phyloP scores from a whole-genome alignment of 1,139 yeast species.

The Pichia sorboxylosa region DNA sequence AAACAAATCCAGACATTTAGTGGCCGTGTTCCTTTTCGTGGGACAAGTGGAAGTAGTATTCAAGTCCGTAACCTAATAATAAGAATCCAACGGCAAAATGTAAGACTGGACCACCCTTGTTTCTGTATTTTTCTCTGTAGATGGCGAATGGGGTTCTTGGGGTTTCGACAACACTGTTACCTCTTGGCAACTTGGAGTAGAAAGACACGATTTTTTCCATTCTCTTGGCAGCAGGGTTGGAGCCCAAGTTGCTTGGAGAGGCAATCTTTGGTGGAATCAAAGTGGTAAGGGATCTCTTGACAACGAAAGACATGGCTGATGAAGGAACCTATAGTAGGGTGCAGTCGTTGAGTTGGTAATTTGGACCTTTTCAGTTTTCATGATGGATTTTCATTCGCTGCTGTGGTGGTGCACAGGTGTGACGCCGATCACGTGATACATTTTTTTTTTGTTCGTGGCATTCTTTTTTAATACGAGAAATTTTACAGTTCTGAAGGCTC shows the following conservation, averaged over 20 bases:
- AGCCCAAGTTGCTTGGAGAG: slow-evolving; percentile 87
- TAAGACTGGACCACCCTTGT: slow-evolving; percentile 69
- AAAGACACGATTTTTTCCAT: slow-evolving; percentile 90
- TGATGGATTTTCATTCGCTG: too few relatives aligned
- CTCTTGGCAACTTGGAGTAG: slow-evolving; percentile 94
- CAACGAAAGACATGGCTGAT: slow-evolving; percentile 59
- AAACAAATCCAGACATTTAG: slow-evolving; percentile 4
- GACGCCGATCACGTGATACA: too few relatives aligned
- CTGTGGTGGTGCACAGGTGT: too few relatives aligned
- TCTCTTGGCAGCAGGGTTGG: slow-evolving; percentile 94
- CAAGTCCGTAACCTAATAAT: slow-evolving; percentile 79
- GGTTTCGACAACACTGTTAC: slow-evolving; percentile 66
- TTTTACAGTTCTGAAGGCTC: too few relatives aligned
- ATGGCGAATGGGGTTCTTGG: slow-evolving; percentile 63
- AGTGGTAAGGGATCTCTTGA: slow-evolving; percentile 89
- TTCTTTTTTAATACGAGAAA: too few relatives aligned
- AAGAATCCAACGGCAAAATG: slow-evolving; percentile 67
- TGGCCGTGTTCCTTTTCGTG: slow-evolving; percentile 36
- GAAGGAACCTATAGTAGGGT: too few relatives aligned
- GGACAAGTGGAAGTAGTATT: slow-evolving; percentile 81
- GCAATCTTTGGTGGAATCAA: slow-evolving; percentile 98
- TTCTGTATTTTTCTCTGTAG: slow-evolving; percentile 71
- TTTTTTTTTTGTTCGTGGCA: too few relatives aligned
- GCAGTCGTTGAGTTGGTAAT: too few relatives aligned
- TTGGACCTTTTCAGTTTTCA: too few relatives aligned